A percentile compares a stretch with the other conserved stretches of the same genome.
Evolutionary conservation across 2,329 filamentous ascomycete species (phyloP).

Genomic region (Aspergillus fischeri): DNA sequence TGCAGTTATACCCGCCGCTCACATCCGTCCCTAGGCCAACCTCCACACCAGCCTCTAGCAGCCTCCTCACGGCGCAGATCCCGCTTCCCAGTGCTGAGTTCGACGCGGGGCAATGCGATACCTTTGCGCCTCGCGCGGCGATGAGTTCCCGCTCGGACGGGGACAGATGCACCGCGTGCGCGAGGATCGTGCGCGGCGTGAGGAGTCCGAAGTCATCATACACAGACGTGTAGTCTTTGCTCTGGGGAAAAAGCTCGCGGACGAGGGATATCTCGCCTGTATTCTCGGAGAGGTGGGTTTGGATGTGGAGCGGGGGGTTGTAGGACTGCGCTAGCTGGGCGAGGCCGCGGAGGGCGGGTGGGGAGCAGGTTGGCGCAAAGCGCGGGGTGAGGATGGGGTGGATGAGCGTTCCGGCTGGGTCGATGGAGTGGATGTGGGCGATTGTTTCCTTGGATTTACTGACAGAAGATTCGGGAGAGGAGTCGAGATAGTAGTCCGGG

Average conservation of each 20-base stretch:
- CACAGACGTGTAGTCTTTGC: constrained; percentile 66
- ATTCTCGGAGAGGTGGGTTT: constrained; percentile 92
- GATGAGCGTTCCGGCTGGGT: constrained; percentile 47
- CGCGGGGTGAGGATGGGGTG: constrained; percentile 73
- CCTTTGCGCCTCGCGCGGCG: constrained; percentile 55
- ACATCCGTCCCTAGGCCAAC: constrained; percentile 90
- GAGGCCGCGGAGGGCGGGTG: constrained; percentile 56
- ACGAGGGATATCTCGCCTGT: constrained; percentile 68
- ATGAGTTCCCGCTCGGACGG: constrained; percentile 64
- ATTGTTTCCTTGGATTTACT: constrained; percentile 57
- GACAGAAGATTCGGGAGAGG: constrained; percentile 56
- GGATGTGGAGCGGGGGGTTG: constrained; percentile 58
- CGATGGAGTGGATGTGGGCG: constrained; percentile 58
- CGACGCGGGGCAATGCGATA: constrained; percentile 81
- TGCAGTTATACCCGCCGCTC: constrained; percentile 78
- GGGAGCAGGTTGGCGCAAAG: constrained; percentile 55
- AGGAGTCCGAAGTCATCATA: constrained; percentile 73
- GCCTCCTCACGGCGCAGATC: constrained; percentile 66
- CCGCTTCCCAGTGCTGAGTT: constrained; percentile 82
- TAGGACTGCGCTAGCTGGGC: constrained; percentile 61
- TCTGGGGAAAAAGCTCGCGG: constrained; percentile 60
- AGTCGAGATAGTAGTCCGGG: constrained; percentile 77
- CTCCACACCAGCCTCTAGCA: constrained; percentile 70
- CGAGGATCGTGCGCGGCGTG: constrained; percentile 70
- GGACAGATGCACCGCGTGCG: constrained; percentile 75